These are phyloP conservation scores for Dalbergia oliveri DNA, from an alignment of 306 rosid species.

Conservation along the genomic window DNA sequence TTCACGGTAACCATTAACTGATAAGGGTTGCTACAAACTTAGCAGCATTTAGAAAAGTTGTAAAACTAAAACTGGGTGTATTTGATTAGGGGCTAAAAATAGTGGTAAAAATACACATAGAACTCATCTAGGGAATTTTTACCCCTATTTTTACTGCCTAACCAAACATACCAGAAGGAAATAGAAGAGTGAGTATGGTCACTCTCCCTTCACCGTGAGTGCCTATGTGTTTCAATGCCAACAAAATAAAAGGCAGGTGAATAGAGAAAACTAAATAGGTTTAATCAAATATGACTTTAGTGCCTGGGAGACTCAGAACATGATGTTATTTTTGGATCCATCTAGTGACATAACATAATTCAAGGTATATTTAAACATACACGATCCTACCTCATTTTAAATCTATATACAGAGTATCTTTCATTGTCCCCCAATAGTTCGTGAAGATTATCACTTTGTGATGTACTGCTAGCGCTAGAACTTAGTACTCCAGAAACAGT, in stretches of 20 bases:
- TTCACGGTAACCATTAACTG: conserved; percentile 7
- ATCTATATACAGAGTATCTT: conserved; percentile 61
- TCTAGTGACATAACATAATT: conserved; percentile 27
- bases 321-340: conserved; percentile 17
- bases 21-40: background rate
- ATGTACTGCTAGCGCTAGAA: conserved; percentile 63
- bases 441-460: conserved; percentile 69
- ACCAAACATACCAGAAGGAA: conserved; percentile 19
- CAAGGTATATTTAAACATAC: conserved; percentile 7
- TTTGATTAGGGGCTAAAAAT: too few relatives aligned
- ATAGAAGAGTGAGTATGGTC: background rate
- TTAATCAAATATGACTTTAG: too few relatives aligned
- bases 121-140: too few relatives aligned
- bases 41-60: background rate
- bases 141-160: too few relatives aligned
- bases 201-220: conserved; percentile 8
- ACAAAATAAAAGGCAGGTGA: too few relatives aligned
- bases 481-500: conserved; percentile 80
- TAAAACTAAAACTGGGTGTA: background rate
- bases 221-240: background rate
- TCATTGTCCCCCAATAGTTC: conserved; percentile 63
- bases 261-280: too few relatives aligned
- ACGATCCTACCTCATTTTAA: conserved; percentile 71
- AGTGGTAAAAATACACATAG: too few relatives aligned
- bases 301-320: conserved; percentile 18